These are phyloP conservation scores for Bjerkandera adusta DNA, from an alignment of 1,284 basidiomycete genomes.

Conservation along the genomic window DNA sequence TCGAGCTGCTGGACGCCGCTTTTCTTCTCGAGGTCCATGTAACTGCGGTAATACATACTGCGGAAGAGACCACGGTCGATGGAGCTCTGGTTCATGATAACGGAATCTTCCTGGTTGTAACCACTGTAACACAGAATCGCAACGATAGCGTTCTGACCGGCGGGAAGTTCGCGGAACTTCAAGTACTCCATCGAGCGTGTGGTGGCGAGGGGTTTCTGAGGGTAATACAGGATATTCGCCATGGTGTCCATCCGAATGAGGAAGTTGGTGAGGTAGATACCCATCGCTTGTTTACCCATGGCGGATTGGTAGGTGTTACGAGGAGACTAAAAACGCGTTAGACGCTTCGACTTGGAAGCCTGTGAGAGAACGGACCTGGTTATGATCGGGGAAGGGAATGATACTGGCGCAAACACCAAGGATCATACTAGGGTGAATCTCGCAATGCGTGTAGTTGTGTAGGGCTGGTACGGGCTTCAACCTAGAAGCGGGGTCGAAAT, in stretches of 20 bases:
- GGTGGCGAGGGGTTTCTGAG: conserved; percentile 97
- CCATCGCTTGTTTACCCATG: conserved; percentile 99
- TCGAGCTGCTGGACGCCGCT: conserved; percentile 90
- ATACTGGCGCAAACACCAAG: conserved; percentile 98
- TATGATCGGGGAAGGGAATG: conserved; percentile 99
- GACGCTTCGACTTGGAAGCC: too few species aligned
- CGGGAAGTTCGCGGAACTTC: conserved; percentile 95
- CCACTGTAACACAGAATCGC: conserved; percentile 99
- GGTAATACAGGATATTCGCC: conserved; percentile 98
- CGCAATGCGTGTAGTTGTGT: conserved; percentile 97
- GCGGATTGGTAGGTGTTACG: conserved; percentile 99
- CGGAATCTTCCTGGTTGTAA: conserved; percentile 99
- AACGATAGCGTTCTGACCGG: conserved; percentile 97
- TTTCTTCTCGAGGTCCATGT: conserved; percentile 98
- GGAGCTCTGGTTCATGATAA: conserved; percentile 99
- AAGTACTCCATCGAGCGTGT: conserved; percentile 99
- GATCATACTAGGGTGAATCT: conserved; percentile 99
- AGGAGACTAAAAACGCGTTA: conserved; percentile 66
- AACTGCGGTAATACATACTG: conserved; percentile 97
- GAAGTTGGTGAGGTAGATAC: conserved; percentile 97
- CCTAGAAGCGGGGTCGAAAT: conserved; percentile 86
- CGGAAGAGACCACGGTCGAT: conserved; percentile 98
- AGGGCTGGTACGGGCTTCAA: conserved; percentile 80
- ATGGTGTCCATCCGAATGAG: conserved; percentile 98
- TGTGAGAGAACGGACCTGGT: conserved; percentile 74